These are phyloP conservation scores for Yarrowia phangngaensis DNA, from an alignment of 805 yeast species.

Conservation along the genomic window DNA sequence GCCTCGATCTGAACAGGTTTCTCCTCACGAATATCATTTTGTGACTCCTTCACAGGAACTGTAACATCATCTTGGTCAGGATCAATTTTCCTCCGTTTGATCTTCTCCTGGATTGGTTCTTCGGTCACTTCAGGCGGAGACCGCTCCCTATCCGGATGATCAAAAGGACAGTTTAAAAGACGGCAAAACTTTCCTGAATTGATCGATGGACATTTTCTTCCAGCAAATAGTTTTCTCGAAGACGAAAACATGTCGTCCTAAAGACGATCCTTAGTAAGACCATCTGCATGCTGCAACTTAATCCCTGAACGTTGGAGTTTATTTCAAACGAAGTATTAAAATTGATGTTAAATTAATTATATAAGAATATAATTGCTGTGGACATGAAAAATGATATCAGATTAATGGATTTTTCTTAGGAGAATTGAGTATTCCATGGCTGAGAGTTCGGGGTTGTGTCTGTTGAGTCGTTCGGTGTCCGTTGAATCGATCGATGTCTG, in stretches of 20 bases:
- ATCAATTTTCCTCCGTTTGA: neutral
- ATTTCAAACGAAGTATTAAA: too few relatives aligned
- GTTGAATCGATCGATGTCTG: too few relatives aligned
- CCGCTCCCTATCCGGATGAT: neutral
- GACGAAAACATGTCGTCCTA: constrained; percentile 22
- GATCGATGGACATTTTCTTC: constrained; percentile 15
- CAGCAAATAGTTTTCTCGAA: neutral
- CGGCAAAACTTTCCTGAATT: neutral
- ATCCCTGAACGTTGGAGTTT: too few relatives aligned
- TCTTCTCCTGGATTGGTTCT: neutral
- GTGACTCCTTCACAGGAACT: neutral
- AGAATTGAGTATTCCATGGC: too few relatives aligned
- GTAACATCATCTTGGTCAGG: too few relatives aligned
- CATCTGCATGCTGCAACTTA: constrained; percentile 13
- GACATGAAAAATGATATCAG: too few relatives aligned
- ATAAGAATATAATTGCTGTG: too few relatives aligned
- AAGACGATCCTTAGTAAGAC: too few relatives aligned
- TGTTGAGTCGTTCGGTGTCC: too few relatives aligned
- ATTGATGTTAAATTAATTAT: too few relatives aligned
- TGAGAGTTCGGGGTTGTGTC: too few relatives aligned
- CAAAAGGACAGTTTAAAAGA: constrained; percentile 10
- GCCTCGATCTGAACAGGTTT: neutral
- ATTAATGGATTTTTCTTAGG: too few relatives aligned
- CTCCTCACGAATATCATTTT: neutral
- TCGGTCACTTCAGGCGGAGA: neutral